Evolutionary conservation across 495 filamentous ascomycete genomes (phyloP).

Genomic region (Pyronema omphalodes): DNA sequence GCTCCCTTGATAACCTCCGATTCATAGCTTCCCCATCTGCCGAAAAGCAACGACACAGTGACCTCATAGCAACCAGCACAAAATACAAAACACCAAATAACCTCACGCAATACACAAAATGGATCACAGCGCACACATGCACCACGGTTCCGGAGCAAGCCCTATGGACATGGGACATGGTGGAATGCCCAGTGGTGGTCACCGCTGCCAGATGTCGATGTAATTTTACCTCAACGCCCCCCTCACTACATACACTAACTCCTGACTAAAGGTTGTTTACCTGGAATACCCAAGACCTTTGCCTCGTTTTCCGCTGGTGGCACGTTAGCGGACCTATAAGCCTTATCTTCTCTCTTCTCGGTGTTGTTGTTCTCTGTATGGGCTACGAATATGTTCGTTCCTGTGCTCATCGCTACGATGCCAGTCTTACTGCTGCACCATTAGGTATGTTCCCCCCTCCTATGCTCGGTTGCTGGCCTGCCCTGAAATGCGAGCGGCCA

Average conservation of each 20-base stretch:
- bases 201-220: conserved; percentile 43
- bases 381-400: conserved; percentile 82
- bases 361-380: conserved; percentile 61
- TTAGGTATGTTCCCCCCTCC: neutral
- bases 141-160: conserved; percentile 36
- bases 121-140: conserved; percentile 31
- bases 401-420: conserved; percentile 55
- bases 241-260: conserved; percentile 1
- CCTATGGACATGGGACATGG: conserved; percentile 33
- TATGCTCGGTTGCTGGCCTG: neutral
- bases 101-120: conserved; percentile 12
- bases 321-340: conserved; percentile 52
- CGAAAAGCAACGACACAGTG: no score
- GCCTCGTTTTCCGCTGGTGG: conserved; percentile 88
- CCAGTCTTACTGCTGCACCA: conserved; percentile 26
- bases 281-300: conserved; percentile 79
- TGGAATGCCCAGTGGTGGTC: conserved; percentile 34
- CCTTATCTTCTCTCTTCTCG: conserved; percentile 63
- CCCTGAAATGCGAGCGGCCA: neutral
- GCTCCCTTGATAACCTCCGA: no score
- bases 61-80: neutral
- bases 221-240: conserved; percentile 36
- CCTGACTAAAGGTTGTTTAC: conserved; percentile 81
- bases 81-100: neutral
- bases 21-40: no score